These are phyloP conservation scores for Tulasnella sp. DNA, from an alignment of 768 basidiomycete genomes.

Conservation along the genomic window DNA sequence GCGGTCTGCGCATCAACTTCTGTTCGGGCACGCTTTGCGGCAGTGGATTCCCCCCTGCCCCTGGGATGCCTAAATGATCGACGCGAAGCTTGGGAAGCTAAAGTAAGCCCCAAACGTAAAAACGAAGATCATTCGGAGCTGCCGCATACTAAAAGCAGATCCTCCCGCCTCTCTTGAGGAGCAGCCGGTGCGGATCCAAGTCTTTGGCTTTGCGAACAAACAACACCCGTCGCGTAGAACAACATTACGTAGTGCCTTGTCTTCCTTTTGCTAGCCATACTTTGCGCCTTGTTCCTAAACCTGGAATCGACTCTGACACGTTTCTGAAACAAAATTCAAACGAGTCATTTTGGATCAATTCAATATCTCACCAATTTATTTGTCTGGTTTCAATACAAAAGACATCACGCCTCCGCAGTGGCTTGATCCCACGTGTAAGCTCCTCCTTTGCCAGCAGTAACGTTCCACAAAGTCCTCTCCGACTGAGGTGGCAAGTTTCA, in stretches of 20 bases:
- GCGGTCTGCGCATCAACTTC: neutral
- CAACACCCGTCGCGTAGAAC: neutral
- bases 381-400: neutral
- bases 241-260: neutral
- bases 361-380: neutral
- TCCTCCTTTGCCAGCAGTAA: neutral
- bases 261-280: neutral
- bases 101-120: neutral
- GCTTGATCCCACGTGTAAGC: conserved; percentile 8
- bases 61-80: neutral
- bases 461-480: neutral
- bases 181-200: neutral
- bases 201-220: neutral
- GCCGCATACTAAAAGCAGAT: neutral
- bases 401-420: neutral
- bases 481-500: neutral
- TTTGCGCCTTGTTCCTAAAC: neutral
- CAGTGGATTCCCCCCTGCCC: neutral
- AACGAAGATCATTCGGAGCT: neutral
- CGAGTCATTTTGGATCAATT: neutral
- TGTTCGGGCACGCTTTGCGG: neutral
- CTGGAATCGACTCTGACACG: neutral
- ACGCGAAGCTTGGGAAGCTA: neutral
- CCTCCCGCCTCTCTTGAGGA: neutral
- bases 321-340: neutral